These are phyloP conservation scores for Boletus huronensis DNA, from an alignment of 768 basidiomycete genomes.

Conservation along the genomic window DNA sequence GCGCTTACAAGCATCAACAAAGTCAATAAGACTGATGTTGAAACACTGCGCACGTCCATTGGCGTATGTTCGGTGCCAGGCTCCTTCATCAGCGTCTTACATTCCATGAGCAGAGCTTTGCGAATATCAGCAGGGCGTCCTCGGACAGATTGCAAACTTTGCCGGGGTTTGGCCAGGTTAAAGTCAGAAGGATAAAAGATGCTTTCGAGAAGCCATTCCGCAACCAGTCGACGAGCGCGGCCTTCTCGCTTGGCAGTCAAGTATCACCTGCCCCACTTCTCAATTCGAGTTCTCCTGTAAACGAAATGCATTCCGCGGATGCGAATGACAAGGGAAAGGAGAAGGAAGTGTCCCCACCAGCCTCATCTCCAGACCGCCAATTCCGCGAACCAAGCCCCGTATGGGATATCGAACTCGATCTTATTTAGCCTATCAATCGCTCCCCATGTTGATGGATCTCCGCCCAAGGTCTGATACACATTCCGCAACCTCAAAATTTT, in stretches of 20 bases:
- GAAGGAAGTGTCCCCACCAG: constrained; percentile 13
- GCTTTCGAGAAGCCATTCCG: constrained; percentile 89
- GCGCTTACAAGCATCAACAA: constrained; percentile 86
- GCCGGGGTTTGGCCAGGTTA: constrained; percentile 92
- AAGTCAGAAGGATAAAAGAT: constrained; percentile 86
- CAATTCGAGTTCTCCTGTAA: not conserved
- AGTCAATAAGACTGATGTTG: constrained; percentile 97
- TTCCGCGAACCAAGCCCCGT: constrained; percentile 51
- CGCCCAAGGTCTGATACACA: not conserved
- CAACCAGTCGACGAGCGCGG: constrained; percentile 54
- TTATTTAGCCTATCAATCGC: constrained; percentile 29
- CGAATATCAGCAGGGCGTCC: constrained; percentile 70
- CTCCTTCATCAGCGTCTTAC: not conserved
- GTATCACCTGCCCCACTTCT: constrained; percentile 1
- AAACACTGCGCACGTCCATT: constrained; percentile 86
- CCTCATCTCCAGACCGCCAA: constrained; percentile 10
- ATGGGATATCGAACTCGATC: constrained; percentile 73
- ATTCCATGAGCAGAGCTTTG: constrained; percentile 64
- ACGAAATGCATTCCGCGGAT: not conserved
- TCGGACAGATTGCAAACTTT: constrained; percentile 73
- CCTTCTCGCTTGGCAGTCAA: constrained; percentile 34
- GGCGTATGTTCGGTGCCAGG: constrained; percentile 57
- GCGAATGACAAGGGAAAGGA: constrained; percentile 17
- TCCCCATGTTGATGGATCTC: constrained; percentile 4
- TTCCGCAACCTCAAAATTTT: not conserved